Evolutionary conservation across 768 basidiomycete genomes (phyloP).

Genomic region (Mycena pura): DNA sequence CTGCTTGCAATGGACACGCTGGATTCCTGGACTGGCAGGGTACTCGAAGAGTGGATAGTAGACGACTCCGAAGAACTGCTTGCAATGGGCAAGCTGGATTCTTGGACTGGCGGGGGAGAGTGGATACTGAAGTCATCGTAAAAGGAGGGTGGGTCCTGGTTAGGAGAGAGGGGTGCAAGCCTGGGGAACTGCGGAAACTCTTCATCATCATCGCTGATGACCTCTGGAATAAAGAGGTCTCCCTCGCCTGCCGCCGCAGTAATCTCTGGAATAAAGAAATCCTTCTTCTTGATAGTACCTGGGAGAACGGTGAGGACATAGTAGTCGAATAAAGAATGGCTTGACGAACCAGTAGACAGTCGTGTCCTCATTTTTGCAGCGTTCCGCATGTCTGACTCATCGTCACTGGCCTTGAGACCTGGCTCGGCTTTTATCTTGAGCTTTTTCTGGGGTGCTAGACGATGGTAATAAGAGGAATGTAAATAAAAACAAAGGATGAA

Average conservation of each 20-base stretch:
- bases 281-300: too few relatives aligned
- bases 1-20: too few relatives aligned
- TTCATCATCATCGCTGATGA: background rate
- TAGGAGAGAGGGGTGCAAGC: background rate
- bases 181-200: background rate
- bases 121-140: background rate
- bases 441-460: background rate
- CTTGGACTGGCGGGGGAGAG: background rate
- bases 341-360: background rate
- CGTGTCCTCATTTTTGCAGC: background rate
- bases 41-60: too few relatives aligned
- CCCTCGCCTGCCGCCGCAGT: too few relatives aligned
- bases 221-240: too few relatives aligned
- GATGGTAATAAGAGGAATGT: background rate
- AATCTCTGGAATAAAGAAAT: too few relatives aligned
- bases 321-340: too few relatives aligned
- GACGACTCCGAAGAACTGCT: too few relatives aligned
- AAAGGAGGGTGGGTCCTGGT: background rate
- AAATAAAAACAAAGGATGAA: background rate
- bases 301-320: too few relatives aligned
- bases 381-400: constrained; percentile 2
- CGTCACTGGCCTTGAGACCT: background rate
- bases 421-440: background rate
- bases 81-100: too few relatives aligned
- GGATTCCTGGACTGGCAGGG: too few relatives aligned